phyloP scores from a whole-genome alignment of 2,329 filamentous ascomycete species.

The Aphanocladium album region DNA sequence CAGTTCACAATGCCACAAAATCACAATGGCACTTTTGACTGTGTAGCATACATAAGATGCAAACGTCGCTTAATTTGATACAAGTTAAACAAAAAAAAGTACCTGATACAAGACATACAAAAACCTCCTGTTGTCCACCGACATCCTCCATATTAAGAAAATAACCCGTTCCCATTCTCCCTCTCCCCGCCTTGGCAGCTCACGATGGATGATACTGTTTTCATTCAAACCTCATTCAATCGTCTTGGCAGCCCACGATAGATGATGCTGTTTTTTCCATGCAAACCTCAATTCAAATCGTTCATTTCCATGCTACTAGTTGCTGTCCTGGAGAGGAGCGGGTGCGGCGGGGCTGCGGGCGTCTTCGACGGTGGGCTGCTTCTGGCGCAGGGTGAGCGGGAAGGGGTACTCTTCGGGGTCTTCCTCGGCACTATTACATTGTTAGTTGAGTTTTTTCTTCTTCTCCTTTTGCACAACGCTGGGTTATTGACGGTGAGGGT shows the following conservation, averaged over 20 bases:
- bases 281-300: too few relatives aligned
- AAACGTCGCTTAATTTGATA: conserved; percentile 9
- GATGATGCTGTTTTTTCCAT: too few relatives aligned
- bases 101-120: conserved; percentile 8
- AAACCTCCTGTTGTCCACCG: background rate
- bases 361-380: conserved; percentile 33
- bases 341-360: conserved; percentile 3
- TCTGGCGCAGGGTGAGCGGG: conserved; percentile 52
- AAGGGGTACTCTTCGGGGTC: conserved; percentile 70
- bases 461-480: too few relatives aligned
- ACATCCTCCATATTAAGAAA: background rate
- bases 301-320: background rate
- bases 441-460: background rate
- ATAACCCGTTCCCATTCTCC: too few relatives aligned
- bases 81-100: background rate
- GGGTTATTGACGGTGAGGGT: conserved; percentile 50
- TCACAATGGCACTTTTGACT: background rate
- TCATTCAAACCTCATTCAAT: too few relatives aligned
- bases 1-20: background rate
- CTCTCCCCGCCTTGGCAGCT: background rate
- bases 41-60: background rate
- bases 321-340: background rate
- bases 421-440: conserved; percentile 70
- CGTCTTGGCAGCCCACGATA: too few relatives aligned
- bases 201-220: too few relatives aligned